Conservation (phyloP, 305 asterid genomes). For the Fraxinus xanthoxyloides region DNA sequence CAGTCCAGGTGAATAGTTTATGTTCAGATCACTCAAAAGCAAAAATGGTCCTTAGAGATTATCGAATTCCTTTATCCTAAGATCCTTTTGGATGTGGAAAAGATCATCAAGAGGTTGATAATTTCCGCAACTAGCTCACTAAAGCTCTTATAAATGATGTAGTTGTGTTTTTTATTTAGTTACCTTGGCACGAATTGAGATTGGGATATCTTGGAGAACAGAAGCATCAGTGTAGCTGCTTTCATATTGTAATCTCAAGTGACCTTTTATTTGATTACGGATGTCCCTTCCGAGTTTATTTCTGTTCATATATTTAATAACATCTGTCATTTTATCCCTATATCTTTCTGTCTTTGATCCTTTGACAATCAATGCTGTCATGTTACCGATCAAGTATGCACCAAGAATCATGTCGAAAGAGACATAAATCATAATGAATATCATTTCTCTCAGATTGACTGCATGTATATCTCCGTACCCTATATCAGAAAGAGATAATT, state of each 20-base stretch:
- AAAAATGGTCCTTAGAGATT: neutral
- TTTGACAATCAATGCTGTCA: slow-evolving; percentile 94
- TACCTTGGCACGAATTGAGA: slow-evolving; percentile 90
- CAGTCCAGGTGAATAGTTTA: neutral
- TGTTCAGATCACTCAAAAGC: neutral
- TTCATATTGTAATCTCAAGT: slow-evolving; percentile 82
- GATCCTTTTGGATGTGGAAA: neutral
- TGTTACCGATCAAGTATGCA: slow-evolving; percentile 93
- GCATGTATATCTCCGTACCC: slow-evolving; percentile 98
- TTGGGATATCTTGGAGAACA: slow-evolving; percentile 80
- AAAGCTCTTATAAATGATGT: neutral
- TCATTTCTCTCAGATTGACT: slow-evolving; percentile 86
- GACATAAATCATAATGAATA: slow-evolving; percentile 81
- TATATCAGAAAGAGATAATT: slow-evolving; percentile 22
- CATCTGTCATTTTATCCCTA: slow-evolving; percentile 82
- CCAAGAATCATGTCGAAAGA: slow-evolving; percentile 92
- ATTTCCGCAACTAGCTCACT: neutral
- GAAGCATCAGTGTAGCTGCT: slow-evolving; percentile 74
- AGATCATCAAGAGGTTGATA: neutral
- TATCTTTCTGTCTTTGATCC: slow-evolving; percentile 89
- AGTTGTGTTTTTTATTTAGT: neutral
- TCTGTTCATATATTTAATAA: slow-evolving; percentile 73
- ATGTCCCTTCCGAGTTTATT: slow-evolving; percentile 66
- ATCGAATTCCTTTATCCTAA: neutral
- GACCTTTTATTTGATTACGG: slow-evolving; percentile 79